Evolutionary conservation across 768 basidiomycete species (phyloP).

Genomic region (Dictyophora rubrovolvata): DNA sequence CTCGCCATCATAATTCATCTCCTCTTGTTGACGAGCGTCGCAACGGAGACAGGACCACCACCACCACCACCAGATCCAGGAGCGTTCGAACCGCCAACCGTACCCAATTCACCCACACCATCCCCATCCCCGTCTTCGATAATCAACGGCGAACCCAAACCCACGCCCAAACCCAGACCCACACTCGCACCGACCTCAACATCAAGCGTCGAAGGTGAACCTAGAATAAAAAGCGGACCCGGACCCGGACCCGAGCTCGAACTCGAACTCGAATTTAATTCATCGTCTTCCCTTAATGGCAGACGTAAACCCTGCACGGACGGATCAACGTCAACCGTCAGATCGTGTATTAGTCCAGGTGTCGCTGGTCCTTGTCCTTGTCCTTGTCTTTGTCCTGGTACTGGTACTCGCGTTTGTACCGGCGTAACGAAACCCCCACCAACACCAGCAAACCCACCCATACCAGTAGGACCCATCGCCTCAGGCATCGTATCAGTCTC

Average conservation of each 20-base stretch:
- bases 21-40: too few species aligned
- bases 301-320: neutral
- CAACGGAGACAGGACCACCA: too few species aligned
- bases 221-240: neutral
- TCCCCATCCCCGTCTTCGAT: neutral
- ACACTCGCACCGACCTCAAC: neutral
- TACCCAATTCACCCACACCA: neutral
- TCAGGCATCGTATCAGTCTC: neutral
- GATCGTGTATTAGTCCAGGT: neutral
- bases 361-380: too few species aligned
- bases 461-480: neutral
- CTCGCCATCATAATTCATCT: too few species aligned
- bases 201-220: neutral
- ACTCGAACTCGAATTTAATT: neutral
- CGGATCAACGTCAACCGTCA: neutral
- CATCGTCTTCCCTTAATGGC: neutral
- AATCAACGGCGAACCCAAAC: neutral
- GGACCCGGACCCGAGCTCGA: neutral
- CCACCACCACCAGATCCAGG: too few species aligned
- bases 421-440: too few species aligned
- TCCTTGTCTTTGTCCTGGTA: too few species aligned
- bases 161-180: neutral
- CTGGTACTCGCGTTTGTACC: too few species aligned
- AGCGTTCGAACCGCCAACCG: too few species aligned
- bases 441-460: neutral